Evolutionary conservation across 192 early-diverging fungal genomes (phyloP).

Genomic region (Coemansia pectinata): DNA sequence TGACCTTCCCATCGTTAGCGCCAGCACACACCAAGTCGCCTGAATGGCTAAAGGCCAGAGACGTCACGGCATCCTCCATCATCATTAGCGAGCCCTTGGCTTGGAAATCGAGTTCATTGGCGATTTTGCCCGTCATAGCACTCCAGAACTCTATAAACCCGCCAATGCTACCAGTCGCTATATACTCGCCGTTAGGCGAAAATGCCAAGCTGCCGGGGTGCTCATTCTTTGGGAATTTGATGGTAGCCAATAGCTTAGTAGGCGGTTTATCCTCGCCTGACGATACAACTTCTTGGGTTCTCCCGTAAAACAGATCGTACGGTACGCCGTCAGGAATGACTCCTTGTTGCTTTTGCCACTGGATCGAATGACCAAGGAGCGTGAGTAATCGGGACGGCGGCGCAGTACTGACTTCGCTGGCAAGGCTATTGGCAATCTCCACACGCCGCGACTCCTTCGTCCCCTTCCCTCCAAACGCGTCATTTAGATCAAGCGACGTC

Average conservation of each 20-base stretch:
- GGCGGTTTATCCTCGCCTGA: conserved; percentile 76
- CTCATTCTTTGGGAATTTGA: conserved; percentile 93
- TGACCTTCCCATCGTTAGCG: conserved; percentile 80
- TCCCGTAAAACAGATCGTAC: conserved; percentile 82
- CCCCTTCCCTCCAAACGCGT: conserved; percentile 27
- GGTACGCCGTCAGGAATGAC: conserved; percentile 66
- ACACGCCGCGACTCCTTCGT: conserved; percentile 71
- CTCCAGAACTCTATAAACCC: conserved; percentile 98
- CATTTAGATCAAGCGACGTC: conserved; percentile 62
- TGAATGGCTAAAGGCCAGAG: conserved; percentile 70
- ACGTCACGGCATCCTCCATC: conserved; percentile 85
- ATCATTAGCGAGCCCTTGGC: conserved; percentile 80
- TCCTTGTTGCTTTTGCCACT: conserved; percentile 87
- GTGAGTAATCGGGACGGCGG: conserved; percentile 79
- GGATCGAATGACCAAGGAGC: conserved; percentile 81
- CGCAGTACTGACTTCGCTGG: conserved; percentile 44
- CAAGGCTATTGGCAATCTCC: conserved; percentile 67
- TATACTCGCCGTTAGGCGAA: conserved; percentile 77
- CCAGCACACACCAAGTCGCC: conserved; percentile 84
- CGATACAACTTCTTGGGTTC: conserved; percentile 56
- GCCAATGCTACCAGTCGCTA: conserved; percentile 88
- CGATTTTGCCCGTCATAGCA: conserved; percentile 84
- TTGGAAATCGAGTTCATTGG: conserved; percentile 89
- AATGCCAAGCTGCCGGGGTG: conserved; percentile 76
- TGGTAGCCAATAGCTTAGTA: conserved; percentile 68